A percentile compares a stretch with the other conserved stretches of the same genome.
Evolutionary conservation across 1,284 basidiomycete genomes (phyloP).

Genomic region (Xerocomus amazonicus): DNA sequence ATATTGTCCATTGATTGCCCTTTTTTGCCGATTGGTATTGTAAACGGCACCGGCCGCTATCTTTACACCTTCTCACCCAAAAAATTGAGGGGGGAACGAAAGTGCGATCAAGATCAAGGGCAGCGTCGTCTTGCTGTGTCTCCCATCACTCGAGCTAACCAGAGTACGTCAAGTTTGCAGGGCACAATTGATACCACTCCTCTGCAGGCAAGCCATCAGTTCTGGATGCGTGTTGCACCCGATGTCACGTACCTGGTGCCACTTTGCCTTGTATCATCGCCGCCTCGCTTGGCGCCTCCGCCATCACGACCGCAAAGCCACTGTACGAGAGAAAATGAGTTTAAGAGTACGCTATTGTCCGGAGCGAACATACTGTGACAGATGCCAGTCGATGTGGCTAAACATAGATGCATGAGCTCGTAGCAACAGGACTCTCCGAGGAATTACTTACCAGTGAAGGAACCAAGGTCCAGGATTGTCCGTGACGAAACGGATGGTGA

Average conservation of each 20-base stretch:
- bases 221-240: not conserved
- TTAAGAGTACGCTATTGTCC: too few relatives aligned
- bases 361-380: slow-evolving; percentile 30
- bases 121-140: too few relatives aligned
- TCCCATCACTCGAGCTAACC: too few relatives aligned
- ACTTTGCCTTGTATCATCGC: slow-evolving; percentile 3
- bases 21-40: too few relatives aligned
- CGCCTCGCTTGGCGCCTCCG: slow-evolving; percentile 19
- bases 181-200: slow-evolving; percentile 1
- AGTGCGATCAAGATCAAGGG: too few relatives aligned
- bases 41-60: too few relatives aligned
- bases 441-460: slow-evolving; percentile 35
- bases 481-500: slow-evolving; percentile 40
- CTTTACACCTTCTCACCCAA: too few relatives aligned
- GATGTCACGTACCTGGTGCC: slow-evolving; percentile 20
- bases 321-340: not conserved
- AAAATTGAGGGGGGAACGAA: too few relatives aligned
- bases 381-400: slow-evolving; percentile 41
- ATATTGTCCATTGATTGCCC: too few relatives aligned
- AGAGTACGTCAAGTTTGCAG: not conserved
- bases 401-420: not conserved
- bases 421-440: not conserved
- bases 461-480: slow-evolving; percentile 45
- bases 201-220: not conserved
- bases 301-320: slow-evolving; percentile 5